Evolutionary conservation across 441 rosid species (phyloP).

Genomic region (Pelargonium australe): DNA sequence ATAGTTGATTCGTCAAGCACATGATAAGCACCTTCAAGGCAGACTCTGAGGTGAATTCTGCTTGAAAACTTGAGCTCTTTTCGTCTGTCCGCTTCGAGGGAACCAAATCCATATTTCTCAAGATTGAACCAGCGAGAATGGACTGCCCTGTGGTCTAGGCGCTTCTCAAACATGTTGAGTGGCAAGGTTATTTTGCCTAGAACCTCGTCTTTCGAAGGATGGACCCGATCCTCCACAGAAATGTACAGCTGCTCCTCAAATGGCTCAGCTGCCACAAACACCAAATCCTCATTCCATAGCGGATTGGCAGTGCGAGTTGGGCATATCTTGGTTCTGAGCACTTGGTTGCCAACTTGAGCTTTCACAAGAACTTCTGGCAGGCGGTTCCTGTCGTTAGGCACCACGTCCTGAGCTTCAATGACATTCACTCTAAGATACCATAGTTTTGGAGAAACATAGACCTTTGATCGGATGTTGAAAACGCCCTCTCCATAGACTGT

Average conservation of each 20-base stretch:
- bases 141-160: conserved; percentile 68
- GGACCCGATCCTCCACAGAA: conserved; percentile 81
- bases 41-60: conserved; percentile 80
- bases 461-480: conserved; percentile 83
- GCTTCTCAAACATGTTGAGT: conserved; percentile 44
- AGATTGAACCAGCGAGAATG: conserved; percentile 75
- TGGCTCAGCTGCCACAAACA: conserved; percentile 95
- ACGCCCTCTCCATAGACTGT: conserved; percentile 75
- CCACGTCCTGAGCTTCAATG: conserved; percentile 91
- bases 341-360: conserved; percentile 62
- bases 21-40: conserved; percentile 94
- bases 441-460: conserved; percentile 87
- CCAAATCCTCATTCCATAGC: conserved; percentile 91
- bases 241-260: conserved; percentile 77
- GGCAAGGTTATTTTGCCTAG: conserved; percentile 58
- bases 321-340: conserved; percentile 56
- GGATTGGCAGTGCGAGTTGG: conserved; percentile 62
- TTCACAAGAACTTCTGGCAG: conserved; percentile 80
- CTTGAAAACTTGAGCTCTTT: conserved; percentile 80
- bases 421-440: conserved; percentile 95
- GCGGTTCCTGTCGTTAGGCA: conserved; percentile 55
- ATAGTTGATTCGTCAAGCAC: conserved; percentile 93
- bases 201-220: conserved; percentile 80
- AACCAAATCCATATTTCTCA: conserved; percentile 52
- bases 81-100: conserved; percentile 65